Percentiles rank a stretch among this genome's conserved stretches.
Conservation (phyloP, 306 rosid species). For the Acacia confusa region DNA sequence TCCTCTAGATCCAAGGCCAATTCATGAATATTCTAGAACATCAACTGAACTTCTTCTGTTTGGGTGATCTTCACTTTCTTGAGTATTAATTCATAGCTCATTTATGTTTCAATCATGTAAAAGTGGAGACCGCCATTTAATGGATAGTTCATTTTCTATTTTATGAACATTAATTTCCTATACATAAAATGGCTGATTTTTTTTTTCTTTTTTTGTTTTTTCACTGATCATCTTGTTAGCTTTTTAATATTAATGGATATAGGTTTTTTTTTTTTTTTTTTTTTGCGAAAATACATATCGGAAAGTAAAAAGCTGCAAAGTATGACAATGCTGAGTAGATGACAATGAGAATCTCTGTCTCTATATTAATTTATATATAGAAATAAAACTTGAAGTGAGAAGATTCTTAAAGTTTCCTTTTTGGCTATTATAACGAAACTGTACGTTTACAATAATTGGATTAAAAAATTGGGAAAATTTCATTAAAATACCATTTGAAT, state of each 20-base stretch:
- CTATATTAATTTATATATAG: not conserved
- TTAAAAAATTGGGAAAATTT: too few species aligned
- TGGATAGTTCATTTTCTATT: not conserved
- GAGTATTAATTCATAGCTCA: not conserved
- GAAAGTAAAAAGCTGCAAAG: not conserved
- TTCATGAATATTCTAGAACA: slow-evolving; percentile 22
- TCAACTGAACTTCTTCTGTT: slow-evolving; percentile 43
- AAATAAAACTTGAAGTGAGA: not conserved
- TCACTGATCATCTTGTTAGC: not conserved
- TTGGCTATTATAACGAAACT: not conserved
- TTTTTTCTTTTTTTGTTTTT: too few species aligned
- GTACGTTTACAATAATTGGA: not conserved
- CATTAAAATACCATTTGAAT: too few species aligned
- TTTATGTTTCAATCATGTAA: not conserved
- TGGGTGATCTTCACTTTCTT: slow-evolving; percentile 5
- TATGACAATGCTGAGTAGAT: not conserved
- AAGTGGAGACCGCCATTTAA: slow-evolving; percentile 3
- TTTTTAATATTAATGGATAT: not conserved
- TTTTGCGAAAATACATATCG: not conserved
- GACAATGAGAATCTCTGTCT: not conserved
- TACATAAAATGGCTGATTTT: not conserved
- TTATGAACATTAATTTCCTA: not conserved
- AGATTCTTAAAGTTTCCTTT: not conserved
- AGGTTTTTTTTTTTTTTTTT: not conserved
- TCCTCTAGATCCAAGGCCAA: not conserved